These are phyloP conservation scores for Petunia hybrid DNA, from an alignment of 305 asterid genomes.

Conservation along the genomic window DNA sequence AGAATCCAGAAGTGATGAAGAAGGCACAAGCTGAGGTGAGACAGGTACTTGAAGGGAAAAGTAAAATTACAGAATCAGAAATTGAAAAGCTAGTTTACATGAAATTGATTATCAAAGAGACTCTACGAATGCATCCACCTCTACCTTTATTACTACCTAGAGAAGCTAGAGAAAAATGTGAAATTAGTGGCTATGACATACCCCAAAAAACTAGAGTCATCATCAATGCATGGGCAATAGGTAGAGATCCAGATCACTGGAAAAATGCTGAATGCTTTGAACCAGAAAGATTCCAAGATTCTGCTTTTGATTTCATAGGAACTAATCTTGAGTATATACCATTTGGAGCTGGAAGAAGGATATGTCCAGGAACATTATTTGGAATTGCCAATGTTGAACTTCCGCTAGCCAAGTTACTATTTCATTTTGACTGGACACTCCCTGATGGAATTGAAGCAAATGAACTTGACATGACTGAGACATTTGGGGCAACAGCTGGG, in stretches of 20 bases:
- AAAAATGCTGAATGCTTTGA: not conserved
- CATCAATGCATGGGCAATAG: slow-evolving; percentile 12
- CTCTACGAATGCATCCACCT: slow-evolving; percentile 18
- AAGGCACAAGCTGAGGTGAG: slow-evolving; percentile 32
- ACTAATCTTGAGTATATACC: not conserved
- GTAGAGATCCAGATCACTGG: slow-evolving; percentile 6
- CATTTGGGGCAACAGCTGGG: not conserved
- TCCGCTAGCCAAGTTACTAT: not conserved
- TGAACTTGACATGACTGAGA: slow-evolving; percentile 2
- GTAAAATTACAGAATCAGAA: not conserved
- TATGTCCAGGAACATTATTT: not conserved
- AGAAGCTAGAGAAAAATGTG: slow-evolving; percentile 21
- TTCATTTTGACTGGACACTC: slow-evolving; percentile 5
- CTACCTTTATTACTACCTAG: slow-evolving; percentile 18
- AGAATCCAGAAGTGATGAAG: slow-evolving; percentile 23
- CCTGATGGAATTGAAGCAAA: not conserved
- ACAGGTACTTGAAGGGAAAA: not conserved
- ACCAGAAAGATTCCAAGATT: slow-evolving; percentile 15
- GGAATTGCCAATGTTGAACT: not conserved
- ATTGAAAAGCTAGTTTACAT: slow-evolving; percentile 7
- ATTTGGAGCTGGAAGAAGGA: slow-evolving; percentile 28
- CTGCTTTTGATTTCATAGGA: slow-evolving; percentile 3
- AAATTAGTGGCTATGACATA: slow-evolving; percentile 16
- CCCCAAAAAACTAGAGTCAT: slow-evolving; percentile 2
- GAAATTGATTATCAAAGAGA: slow-evolving; percentile 24